Percentiles rank a stretch among this genome's conserved stretches.
These are phyloP conservation scores for Eimeria tenella DNA, from an alignment of 169 alveolate genomes.

Conservation along the genomic window DNA sequence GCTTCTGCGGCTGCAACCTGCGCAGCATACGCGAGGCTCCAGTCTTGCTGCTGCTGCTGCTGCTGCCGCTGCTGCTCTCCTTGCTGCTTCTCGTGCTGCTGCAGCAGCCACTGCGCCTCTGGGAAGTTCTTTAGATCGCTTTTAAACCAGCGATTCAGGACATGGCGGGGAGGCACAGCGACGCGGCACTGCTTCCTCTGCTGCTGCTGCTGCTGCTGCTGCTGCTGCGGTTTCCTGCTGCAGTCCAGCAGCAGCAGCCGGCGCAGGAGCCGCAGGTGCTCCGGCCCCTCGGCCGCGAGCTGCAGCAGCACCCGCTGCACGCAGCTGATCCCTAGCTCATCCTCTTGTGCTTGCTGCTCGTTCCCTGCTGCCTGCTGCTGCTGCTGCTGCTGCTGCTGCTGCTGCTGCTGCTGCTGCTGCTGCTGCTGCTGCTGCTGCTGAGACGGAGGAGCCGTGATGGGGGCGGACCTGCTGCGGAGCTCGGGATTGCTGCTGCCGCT, in stretches of 20 bases:
- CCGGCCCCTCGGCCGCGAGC: constrained; percentile 41
- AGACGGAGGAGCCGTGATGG: background rate
- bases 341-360: background rate
- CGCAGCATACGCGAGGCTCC: constrained; percentile 7
- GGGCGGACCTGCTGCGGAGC: constrained; percentile 58
- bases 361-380: background rate
- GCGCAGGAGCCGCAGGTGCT: constrained; percentile 43
- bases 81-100: constrained; percentile 54
- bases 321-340: background rate
- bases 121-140: background rate
- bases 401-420: constrained; percentile 56
- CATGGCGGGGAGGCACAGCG: constrained; percentile 32
- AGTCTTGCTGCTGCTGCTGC: constrained; percentile 43
- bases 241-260: constrained; percentile 47
- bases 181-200: constrained; percentile 19
- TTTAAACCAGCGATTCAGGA: constrained; percentile 18
- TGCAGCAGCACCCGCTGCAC: constrained; percentile 45
- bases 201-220: constrained; percentile 23
- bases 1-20: constrained; percentile 27
- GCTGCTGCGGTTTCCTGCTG: constrained; percentile 32
- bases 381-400: background rate
- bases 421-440: constrained; percentile 17
- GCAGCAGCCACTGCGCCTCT: constrained; percentile 34
- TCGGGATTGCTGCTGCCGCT: constrained; percentile 51
- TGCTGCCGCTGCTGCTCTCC: constrained; percentile 33